Percentiles rank a stretch among this genome's conserved stretches.
Conservation (phyloP, 208 protist genomes). For the Wallacemonas sp. region DNA sequence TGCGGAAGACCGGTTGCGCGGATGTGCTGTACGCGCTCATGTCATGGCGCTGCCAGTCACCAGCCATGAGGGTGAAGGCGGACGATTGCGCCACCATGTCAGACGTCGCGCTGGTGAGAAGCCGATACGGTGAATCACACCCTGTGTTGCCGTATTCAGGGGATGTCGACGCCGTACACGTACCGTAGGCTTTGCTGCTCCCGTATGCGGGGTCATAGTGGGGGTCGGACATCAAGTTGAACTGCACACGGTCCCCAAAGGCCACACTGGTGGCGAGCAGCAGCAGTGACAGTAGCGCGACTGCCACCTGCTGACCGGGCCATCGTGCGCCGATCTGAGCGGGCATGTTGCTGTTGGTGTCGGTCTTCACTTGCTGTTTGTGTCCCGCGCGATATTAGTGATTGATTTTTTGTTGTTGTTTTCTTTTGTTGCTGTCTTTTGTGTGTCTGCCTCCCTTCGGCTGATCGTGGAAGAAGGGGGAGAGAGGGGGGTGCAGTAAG, state of each 20-base stretch:
- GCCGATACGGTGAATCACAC: conserved; percentile 27
- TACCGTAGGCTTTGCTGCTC: conserved; percentile 12
- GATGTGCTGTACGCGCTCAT: conserved; percentile 2
- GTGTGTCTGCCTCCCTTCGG: background rate
- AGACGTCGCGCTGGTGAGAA: conserved; percentile 14
- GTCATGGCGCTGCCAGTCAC: conserved; percentile 35
- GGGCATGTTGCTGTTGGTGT: background rate
- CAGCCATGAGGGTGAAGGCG: conserved; percentile 19
- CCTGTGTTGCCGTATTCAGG: conserved; percentile 12
- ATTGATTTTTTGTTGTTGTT: background rate
- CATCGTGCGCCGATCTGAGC: background rate
- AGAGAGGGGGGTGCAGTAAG: too few species aligned
- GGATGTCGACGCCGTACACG: background rate
- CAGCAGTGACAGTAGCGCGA: background rate
- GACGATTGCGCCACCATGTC: conserved; percentile 15
- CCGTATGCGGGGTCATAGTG: conserved; percentile 39
- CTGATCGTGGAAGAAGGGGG: background rate
- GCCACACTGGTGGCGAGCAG: background rate
- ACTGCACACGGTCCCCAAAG: background rate
- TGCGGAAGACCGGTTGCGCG: conserved; percentile 12
- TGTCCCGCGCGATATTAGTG: background rate
- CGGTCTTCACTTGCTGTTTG: background rate
- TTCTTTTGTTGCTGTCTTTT: background rate
- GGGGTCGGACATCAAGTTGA: conserved; percentile 27
- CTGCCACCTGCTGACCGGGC: too few species aligned